Evolutionary conservation across 805 yeast genomes (phyloP).

Genomic region (Teunomyces atbi): DNA sequence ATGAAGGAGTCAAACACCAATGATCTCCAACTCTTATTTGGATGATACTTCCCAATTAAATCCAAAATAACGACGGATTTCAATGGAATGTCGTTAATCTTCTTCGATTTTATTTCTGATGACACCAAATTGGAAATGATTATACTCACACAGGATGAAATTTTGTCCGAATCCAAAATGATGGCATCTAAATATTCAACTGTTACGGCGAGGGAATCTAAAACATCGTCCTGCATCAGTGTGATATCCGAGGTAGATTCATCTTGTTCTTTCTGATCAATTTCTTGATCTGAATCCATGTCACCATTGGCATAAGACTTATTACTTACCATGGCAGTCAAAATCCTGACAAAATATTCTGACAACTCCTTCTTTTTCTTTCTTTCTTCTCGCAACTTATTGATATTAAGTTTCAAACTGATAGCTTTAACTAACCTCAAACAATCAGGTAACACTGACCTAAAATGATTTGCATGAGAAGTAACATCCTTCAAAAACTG

Average conservation of each 20-base stretch:
- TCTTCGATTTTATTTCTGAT: constrained; percentile 51
- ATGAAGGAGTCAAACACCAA: constrained; percentile 61
- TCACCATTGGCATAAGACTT: constrained; percentile 10
- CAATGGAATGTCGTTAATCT: constrained; percentile 33
- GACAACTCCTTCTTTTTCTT: constrained; percentile 57
- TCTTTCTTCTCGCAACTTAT: constrained; percentile 62
- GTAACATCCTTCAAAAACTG: constrained; percentile 60
- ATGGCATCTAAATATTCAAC: constrained; percentile 37
- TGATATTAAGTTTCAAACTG: constrained; percentile 53
- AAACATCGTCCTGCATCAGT: constrained; percentile 42
- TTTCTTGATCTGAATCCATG: constrained; percentile 13
- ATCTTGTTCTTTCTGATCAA: constrained; percentile 10
- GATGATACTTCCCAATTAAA: constrained; percentile 30
- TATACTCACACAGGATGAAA: constrained; percentile 45
- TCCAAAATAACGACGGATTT: constrained; percentile 47
- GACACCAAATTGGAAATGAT: constrained; percentile 53
- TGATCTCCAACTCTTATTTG: constrained; percentile 60
- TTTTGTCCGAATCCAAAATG: constrained; percentile 62
- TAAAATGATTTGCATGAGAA: constrained; percentile 47
- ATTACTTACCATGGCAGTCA: constrained; percentile 15
- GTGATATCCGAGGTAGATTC: constrained; percentile 6
- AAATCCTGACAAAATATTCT: constrained; percentile 32
- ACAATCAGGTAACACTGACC: constrained; percentile 49
- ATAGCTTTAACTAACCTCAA: constrained; percentile 52
- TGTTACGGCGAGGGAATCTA: constrained; percentile 34